Evolutionary conservation across 2,329 filamentous ascomycete genomes (phyloP), one percentile per base, ranked within the genome.

Genomic region (Colletotrichum chrysophilum): DNA sequence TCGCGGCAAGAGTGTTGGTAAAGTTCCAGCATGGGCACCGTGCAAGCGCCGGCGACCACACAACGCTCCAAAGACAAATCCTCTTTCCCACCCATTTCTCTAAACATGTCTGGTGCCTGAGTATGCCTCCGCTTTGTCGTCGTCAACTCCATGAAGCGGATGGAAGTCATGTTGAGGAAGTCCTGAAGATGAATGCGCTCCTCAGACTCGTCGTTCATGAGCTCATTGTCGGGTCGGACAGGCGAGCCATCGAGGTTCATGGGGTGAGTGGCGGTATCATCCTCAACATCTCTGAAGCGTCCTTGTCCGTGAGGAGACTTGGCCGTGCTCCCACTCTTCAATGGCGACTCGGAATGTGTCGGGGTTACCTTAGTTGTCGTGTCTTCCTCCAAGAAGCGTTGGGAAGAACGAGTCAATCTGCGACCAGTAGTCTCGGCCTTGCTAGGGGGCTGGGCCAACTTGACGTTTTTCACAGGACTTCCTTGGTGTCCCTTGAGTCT

Each of bases 101-200:
- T 87, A 24, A 87, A 81, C 14, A 84, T 80, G 69, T 87, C 83
- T 16, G 93, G 93, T 4, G 91, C 94, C 61, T 94, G 92, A 0
- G 96, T 98, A 80, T 97, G 94, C 71, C 97, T 91, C 78, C 96
- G 90, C 83, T 98, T 98, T 2, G 96, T 98, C 0, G 96, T 98
- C n/a, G 94, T 98, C 66, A 99, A 89, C 82, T 99, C 97, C 94
- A 99, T 98, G 86, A 99, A 99, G 70, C 96, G 95, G 80, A 99
- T 98, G 75, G 95, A 97, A 4, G 96, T 98, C 92, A 98, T 93
- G 77, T 97, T 95, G 60, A 99, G 87, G 85, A 99, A 99, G 69
- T 98, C 94, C 79, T 98, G 95, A 4, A 99, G 88, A 61, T 96
- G 94, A 70, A 98, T 96, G 26, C 89, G 89, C 30, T 93, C 90